Base-by-base conservation (phyloP, 257 asterid species). In the Plectranthus barbatus region DNA sequence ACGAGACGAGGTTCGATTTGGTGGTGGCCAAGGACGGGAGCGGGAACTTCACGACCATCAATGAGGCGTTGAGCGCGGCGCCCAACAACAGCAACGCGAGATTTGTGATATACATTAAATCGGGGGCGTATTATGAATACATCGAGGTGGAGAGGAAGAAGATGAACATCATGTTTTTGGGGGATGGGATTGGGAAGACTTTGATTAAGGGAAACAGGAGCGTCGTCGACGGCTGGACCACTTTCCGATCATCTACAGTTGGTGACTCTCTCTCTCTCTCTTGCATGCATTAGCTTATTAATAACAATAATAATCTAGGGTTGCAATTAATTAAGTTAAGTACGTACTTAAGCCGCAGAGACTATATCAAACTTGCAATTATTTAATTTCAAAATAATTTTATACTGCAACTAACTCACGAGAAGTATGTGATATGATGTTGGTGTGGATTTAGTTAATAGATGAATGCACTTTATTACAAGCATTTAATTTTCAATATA, bases 131-230 rank as follows among this genome's bases (percentile, higher is more conserved):
- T 62, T 93, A 18, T 21, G 99, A 93, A 76, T 90, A 90, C 33
- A 50, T 93, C 19, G 95, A 90, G 15, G 62, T 93, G 29, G 88
- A 56, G 3, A 82, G 84, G 63, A 77, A 4, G 18, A 65, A 93
- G 80, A 82, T 19, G 53, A 82, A 67, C 9, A 67, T 93, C 9
- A 85, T 81, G 90, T 78, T 93, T 15, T 10, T 93, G 44, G 99
- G 99, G 40, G 99, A 93, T 44, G 99, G 99, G 0, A 90, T 90
- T 34, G 99, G 99, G 8, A 84, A 81, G 14, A 93, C 97, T 0
- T 39, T 74, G 74, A 93, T 93, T 0, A 93, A 93, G 58, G 99
- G 99, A 0, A 90, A 90, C 54, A 65, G 97, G 33, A 93, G 92
- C 72, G 96, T 93, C 8, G 90, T 75, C 1, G 97, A 82, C 33